Evolutionary conservation across 495 filamentous ascomycete species (phyloP), one percentile per base, ranked within the genome.

Genomic region (Penicillium subrubescens): DNA sequence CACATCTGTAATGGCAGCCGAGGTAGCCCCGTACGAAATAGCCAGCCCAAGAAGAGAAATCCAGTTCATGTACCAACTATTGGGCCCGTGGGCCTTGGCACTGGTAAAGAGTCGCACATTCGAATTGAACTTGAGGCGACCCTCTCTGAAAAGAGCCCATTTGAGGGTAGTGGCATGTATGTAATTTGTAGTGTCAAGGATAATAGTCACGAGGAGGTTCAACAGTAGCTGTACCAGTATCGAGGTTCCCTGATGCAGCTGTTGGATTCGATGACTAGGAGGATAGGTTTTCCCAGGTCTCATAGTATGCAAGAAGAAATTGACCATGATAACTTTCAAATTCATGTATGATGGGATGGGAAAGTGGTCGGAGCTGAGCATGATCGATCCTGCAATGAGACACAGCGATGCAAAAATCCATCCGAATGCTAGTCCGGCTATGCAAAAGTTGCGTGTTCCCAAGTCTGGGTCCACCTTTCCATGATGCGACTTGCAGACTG

Each of bases 61-160:
- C 19, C 21, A 21, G 46, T 60, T 60, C 12, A 33, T 33, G 23
- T 60, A 60, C 57, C 57, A 60, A 27, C 43, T 60, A 60, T 60
- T 60, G 4, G 57, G 57, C 3, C 57, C 57, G 23, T 51, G 41
- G 14, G 35, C 15, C 8, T 12, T 15, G 11, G 57, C 41, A 19
- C 57, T 50, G 12, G 57, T 60, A 17, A 60, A 51, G 5, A 60
- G 44, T 50, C 57, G 57, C 6, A 51, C 43, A 35, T 60, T 50
- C 39, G 57, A 60, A 43, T 60, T 60, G 57, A 50, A 60, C 39
- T 50, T 35, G 15, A 60, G 8, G 3, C 57, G 57, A 5, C 44
- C 44, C 37, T 60, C 57, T 19, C 25, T 14, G 23, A 50, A 27
- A 8, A 60, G 23, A 17, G 27, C 31, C 57, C 57, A 60, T 37